phyloP scores from a whole-genome alignment of 495 filamentous ascomycete genomes.

The Stereocaulon alpinum region DNA sequence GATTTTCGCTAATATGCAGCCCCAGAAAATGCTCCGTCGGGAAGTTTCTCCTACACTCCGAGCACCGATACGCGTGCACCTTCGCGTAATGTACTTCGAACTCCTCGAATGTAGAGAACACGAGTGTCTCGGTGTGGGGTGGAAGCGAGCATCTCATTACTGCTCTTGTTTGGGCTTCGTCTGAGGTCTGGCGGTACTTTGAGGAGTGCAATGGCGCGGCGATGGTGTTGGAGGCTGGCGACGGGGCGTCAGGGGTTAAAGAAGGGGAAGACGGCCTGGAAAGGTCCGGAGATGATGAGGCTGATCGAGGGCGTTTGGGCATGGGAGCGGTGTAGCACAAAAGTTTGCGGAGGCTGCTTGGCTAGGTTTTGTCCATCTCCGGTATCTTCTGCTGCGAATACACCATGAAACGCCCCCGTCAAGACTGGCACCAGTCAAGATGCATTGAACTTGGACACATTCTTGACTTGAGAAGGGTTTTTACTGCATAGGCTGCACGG shows the following conservation, averaged over 20 bases:
- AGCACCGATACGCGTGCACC: slow-evolving; percentile 73
- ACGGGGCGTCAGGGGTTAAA: slow-evolving; percentile 22
- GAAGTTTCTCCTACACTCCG: slow-evolving; percentile 70
- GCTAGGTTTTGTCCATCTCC: neutral
- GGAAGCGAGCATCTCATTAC: slow-evolving; percentile 71
- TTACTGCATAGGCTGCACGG: too few species aligned
- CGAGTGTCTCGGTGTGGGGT: slow-evolving; percentile 56
- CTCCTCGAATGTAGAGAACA: slow-evolving; percentile 65
- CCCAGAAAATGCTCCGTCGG: slow-evolving; percentile 60
- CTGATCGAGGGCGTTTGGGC: slow-evolving; percentile 51
- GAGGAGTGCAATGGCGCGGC: slow-evolving; percentile 13
- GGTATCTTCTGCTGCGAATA: neutral
- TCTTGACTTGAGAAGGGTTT: too few species aligned
- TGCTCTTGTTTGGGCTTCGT: slow-evolving; percentile 4
- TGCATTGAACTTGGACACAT: too few species aligned
- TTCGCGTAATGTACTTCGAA: slow-evolving; percentile 83
- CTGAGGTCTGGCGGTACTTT: slow-evolving; percentile 25
- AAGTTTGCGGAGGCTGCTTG: neutral
- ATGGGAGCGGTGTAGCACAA: slow-evolving; percentile 25
- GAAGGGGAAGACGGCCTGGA: slow-evolving; percentile 15
- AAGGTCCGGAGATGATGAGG: slow-evolving; percentile 29
- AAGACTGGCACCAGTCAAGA: neutral
- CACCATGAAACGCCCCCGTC: neutral
- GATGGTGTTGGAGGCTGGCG: slow-evolving; percentile 21
- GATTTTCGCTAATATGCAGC: slow-evolving; percentile 85